These are phyloP conservation scores for Apophysomyces variabilis DNA, from an alignment of 371 early-diverging fungal genomes.

Conservation along the genomic window DNA sequence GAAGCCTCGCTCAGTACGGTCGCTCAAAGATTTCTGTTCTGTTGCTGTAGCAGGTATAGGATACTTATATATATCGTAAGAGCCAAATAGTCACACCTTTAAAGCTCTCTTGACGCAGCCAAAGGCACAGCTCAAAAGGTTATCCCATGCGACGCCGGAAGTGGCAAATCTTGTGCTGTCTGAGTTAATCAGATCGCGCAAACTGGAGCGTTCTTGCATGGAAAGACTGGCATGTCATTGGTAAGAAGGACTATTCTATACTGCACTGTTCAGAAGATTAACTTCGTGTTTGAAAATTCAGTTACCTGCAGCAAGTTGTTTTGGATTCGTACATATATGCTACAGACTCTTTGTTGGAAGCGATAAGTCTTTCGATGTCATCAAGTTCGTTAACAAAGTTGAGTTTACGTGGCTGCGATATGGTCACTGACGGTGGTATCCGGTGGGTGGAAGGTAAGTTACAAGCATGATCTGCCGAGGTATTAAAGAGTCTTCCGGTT, in stretches of 20 bases:
- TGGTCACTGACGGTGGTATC: slow-evolving; percentile 45
- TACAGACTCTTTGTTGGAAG: slow-evolving; percentile 45
- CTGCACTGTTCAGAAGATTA: background rate
- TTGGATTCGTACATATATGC: slow-evolving; percentile 45
- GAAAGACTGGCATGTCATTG: slow-evolving; percentile 36
- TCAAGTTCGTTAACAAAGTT: slow-evolving; percentile 26
- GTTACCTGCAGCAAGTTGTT: slow-evolving; percentile 39
- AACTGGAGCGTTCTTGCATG: slow-evolving; percentile 34
- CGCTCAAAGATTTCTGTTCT: slow-evolving; percentile 35
- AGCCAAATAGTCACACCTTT: background rate
- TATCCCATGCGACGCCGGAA: slow-evolving; percentile 30
- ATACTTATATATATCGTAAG: background rate
- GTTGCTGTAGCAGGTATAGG: slow-evolving; percentile 31
- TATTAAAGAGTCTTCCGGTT: background rate
- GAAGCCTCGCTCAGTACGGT: slow-evolving; percentile 21
- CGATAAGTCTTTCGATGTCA: slow-evolving; percentile 36
- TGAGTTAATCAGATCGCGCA: slow-evolving; percentile 27
- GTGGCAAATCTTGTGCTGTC: slow-evolving; percentile 29
- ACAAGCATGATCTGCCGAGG: background rate
- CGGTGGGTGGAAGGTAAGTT: slow-evolving; percentile 35
- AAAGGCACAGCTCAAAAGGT: slow-evolving; percentile 20
- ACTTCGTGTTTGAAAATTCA: slow-evolving; percentile 1
- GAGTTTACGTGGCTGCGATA: slow-evolving; percentile 46
- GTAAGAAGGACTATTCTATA: slow-evolving; percentile 17
- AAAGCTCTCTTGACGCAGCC: slow-evolving; percentile 35